phyloP scores from a whole-genome alignment of 2,329 filamentous ascomycete species.

The Talaromyces verruculosus region DNA sequence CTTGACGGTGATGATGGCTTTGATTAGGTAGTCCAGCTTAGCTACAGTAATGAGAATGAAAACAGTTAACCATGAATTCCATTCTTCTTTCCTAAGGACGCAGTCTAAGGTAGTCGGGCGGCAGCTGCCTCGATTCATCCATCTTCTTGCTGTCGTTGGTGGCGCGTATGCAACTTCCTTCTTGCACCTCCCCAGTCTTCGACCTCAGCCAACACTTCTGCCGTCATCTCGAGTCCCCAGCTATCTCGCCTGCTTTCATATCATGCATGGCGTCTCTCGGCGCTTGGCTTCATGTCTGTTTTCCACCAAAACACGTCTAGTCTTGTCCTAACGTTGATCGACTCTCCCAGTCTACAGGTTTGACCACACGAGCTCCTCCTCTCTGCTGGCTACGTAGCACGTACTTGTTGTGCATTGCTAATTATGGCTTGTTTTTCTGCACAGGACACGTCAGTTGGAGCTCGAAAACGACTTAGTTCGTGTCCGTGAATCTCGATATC shows the following conservation, averaged over 20 bases:
- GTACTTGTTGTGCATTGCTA: not conserved
- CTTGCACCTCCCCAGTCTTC: not conserved
- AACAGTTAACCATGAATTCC: not conserved
- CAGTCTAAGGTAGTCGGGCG: not conserved
- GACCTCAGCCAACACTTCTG: not conserved
- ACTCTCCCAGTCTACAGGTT: not conserved
- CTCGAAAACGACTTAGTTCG: not conserved
- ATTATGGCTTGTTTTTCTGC: not conserved
- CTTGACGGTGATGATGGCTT: not conserved
- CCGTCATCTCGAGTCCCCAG: not conserved
- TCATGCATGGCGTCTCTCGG: not conserved
- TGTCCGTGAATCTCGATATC: not conserved
- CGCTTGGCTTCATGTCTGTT: not conserved
- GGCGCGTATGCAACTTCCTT: not conserved
- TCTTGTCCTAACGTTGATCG: not conserved
- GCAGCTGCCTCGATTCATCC: slow-evolving; percentile 3
- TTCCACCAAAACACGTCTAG: not conserved
- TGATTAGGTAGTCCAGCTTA: not conserved
- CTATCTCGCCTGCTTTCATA: not conserved
- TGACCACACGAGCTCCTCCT: not conserved
- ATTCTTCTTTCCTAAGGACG: not conserved
- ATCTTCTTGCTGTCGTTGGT: not conserved
- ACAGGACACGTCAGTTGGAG: slow-evolving; percentile 5
- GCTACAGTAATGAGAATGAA: not conserved
- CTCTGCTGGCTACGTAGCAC: not conserved